Conservation (phyloP, 2,329 filamentous ascomycete genomes). For the Colletotrichum sp. region DNA sequence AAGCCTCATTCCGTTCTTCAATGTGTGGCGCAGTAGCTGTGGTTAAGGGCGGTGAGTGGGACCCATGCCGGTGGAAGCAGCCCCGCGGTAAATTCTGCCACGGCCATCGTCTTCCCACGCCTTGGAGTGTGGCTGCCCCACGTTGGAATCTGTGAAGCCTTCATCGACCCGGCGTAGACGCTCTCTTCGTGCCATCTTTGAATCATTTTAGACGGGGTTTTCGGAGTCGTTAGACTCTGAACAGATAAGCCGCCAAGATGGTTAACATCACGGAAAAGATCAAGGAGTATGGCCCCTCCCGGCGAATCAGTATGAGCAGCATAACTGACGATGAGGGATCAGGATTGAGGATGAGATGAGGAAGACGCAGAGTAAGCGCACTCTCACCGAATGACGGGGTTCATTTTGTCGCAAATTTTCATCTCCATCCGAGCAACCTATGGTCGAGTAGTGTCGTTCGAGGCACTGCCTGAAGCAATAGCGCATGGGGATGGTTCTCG, state of each 20-base stretch:
- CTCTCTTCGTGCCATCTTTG: neutral
- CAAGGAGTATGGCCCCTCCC: conserved; percentile 76
- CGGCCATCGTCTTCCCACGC: neutral
- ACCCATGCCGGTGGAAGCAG: conserved; percentile 8
- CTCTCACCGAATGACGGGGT: neutral
- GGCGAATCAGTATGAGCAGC: neutral
- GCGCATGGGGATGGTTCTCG: neutral
- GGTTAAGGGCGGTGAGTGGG: neutral
- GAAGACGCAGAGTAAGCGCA: conserved; percentile 88
- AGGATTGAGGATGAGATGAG: conserved; percentile 99
- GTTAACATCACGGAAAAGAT: conserved; percentile 99
- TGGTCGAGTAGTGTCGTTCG: neutral
- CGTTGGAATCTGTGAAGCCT: conserved; percentile 16
- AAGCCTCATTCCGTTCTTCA: neutral
- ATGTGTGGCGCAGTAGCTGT: conserved; percentile 10
- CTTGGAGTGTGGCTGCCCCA: conserved; percentile 15
- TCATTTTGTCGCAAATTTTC: neutral
- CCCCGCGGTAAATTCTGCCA: conserved; percentile 23
- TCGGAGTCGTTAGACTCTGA: conserved; percentile 5
- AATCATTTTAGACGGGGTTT: neutral
- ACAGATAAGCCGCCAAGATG: conserved; percentile 63
- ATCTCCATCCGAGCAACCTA: neutral
- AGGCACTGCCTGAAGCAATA: neutral
- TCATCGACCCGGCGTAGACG: neutral
- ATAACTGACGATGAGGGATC: conserved; percentile 26